phyloP scores from a whole-genome alignment of 2,329 filamentous ascomycete genomes.

The Cercospora citrullina region DNA sequence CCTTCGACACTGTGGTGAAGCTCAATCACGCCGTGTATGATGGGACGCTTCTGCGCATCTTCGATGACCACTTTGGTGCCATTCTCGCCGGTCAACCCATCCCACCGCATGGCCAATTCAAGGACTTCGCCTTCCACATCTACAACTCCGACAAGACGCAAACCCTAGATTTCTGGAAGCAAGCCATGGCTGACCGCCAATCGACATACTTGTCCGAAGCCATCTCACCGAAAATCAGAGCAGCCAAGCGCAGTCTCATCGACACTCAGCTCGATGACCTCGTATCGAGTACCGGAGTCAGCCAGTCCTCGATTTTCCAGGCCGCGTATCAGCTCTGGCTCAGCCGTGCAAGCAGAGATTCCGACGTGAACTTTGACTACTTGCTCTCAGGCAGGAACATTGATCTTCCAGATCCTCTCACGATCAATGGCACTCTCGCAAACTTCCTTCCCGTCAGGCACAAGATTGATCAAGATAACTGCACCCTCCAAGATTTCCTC shows the following conservation, averaged over 20 bases:
- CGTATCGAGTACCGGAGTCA: neutral
- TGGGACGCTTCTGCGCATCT: neutral
- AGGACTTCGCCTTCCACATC: neutral
- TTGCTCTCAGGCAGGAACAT: neutral
- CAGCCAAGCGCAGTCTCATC: neutral
- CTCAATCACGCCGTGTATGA: slow-evolving; percentile 2
- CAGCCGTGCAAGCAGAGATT: neutral
- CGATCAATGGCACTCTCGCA: neutral
- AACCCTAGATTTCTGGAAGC: neutral
- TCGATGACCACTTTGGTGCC: neutral
- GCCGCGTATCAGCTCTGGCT: slow-evolving; percentile 7
- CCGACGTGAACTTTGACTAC: neutral
- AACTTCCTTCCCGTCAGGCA: neutral
- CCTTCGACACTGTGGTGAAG: neutral
- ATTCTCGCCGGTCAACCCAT: neutral
- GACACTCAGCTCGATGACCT: neutral
- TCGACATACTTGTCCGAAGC: neutral
- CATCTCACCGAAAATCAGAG: neutral
- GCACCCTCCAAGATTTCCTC: neutral
- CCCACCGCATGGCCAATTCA: neutral
- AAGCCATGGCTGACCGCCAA: neutral
- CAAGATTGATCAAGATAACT: neutral
- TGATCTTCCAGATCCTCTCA: neutral
- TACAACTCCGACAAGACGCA: neutral
- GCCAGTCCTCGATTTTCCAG: neutral